phyloP scores from a whole-genome alignment of 2,329 filamentous ascomycete species.

The Sporothrix euskadiensis region DNA sequence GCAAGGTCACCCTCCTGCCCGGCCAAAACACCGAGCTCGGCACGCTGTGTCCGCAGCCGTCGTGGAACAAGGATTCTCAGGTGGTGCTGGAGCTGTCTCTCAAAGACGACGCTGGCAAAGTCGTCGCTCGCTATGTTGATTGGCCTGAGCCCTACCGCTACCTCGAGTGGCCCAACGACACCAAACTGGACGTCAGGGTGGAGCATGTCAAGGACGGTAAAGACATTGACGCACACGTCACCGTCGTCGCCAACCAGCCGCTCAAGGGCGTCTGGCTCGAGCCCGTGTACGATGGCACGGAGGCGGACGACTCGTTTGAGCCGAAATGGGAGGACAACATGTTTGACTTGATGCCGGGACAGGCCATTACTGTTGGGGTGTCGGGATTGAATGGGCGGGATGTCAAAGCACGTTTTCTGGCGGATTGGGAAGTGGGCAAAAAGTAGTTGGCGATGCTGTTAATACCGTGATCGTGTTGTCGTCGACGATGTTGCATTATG shows the following conservation, averaged over 20 bases:
- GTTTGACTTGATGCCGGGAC: constrained; percentile 22
- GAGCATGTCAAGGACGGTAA: background rate
- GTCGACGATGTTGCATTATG: background rate
- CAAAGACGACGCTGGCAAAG: constrained; percentile 32
- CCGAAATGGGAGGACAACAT: constrained; percentile 26
- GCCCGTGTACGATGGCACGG: constrained; percentile 21
- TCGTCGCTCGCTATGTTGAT: constrained; percentile 64
- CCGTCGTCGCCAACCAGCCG: constrained; percentile 5
- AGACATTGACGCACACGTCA: background rate
- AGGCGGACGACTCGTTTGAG: background rate
- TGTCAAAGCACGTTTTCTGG: constrained; percentile 4
- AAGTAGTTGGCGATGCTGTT: background rate
- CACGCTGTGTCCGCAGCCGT: background rate
- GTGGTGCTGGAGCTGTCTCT: constrained; percentile 45
- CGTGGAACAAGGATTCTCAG: constrained; percentile 44
- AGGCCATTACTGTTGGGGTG: constrained; percentile 4
- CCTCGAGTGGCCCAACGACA: constrained; percentile 53
- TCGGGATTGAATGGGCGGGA: constrained; percentile 1
- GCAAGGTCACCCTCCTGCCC: constrained; percentile 1
- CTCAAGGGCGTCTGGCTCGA: constrained; percentile 22
- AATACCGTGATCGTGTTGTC: background rate
- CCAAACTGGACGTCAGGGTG: constrained; percentile 42
- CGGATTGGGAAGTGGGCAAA: constrained; percentile 16
- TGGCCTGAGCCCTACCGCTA: constrained; percentile 75
- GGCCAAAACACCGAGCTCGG: constrained; percentile 14